Base-by-base conservation (phyloP, 208 protist genomes). In the Wallacemonas rigidus region DNA sequence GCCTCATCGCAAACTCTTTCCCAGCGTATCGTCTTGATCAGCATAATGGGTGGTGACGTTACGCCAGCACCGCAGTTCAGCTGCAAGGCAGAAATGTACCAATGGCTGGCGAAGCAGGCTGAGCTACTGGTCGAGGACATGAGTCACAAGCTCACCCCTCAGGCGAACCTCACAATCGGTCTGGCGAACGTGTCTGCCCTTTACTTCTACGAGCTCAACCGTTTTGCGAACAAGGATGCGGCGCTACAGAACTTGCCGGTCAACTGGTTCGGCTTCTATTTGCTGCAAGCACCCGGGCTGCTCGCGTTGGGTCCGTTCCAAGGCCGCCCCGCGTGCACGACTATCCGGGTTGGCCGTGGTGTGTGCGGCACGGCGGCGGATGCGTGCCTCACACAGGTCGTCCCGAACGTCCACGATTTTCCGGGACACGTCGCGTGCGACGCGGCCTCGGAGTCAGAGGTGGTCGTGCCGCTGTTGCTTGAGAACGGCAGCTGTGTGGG, bases 401-500 rank as follows among this genome's bases (percentile, higher is more conserved):
- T 98, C 54, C 2, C 55, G 2, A 81, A 98, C 75, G 97, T 98
- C 39, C 91, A 98, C 68, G 76, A 75, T 50, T 98, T 98, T 71
- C 75, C 89, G n/a, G 94, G 95, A 5, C 97, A 98, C 86, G 98
- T 98, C 67, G 95, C 95, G n/a, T 98, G 95, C 73, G 95, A 98
- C 71, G 81, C 76, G 12, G 79, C 81, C 6, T 97, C 91, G 7
- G 72, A 92, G n/a, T 92, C 95, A 5, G 96, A 98, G 82, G 87
- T 98, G 62, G 94, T 97, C 15, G 81, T 98, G 40, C 96, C 95
- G 2, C 83, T 98, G 3, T 72, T 86, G 57, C 77, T 60, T 4
- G 78, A 78, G 38, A 81, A 76, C 45, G 89, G 84, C 5, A 80
- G 82, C 61, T 75, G 95, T 2, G 63, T 95, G 38, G 90, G 86